phyloP scores from a whole-genome alignment of 2,329 filamentous ascomycete genomes.

The Colletotrichum eremochloae region DNA sequence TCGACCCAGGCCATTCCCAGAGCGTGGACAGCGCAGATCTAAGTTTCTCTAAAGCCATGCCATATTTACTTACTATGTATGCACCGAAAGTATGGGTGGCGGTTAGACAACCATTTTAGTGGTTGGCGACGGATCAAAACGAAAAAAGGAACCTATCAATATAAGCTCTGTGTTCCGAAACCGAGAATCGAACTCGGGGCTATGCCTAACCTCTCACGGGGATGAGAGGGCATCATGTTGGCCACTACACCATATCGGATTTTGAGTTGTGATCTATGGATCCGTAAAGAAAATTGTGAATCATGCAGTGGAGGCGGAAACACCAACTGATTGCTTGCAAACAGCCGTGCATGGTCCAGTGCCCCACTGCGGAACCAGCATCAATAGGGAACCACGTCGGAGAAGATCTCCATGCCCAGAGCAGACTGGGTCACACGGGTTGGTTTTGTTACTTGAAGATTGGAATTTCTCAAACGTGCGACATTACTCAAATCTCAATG shows the following conservation, averaged over 20 bases:
- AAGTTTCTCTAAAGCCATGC: neutral
- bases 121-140: neutral
- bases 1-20: neutral
- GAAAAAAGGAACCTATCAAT: fast-evolving
- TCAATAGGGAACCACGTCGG: no score
- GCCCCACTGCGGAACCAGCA: neutral
- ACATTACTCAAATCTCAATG: no score
- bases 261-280: neutral
- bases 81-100: no score
- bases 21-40: no score
- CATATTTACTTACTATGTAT: neutral
- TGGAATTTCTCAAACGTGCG: no score
- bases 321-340: neutral
- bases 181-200: slow-evolving; percentile 8
- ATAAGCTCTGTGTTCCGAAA: neutral
- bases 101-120: neutral
- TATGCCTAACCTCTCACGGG: slow-evolving; percentile 1
- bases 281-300: slow-evolving; percentile 44
- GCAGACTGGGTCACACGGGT: no score
- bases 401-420: no score
- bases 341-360: neutral
- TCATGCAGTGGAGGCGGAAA: neutral
- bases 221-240: slow-evolving; percentile 23
- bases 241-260: slow-evolving; percentile 19
- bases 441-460: no score